Conservation (phyloP, 306 rosid genomes). For the Biancaea sappan region DNA sequence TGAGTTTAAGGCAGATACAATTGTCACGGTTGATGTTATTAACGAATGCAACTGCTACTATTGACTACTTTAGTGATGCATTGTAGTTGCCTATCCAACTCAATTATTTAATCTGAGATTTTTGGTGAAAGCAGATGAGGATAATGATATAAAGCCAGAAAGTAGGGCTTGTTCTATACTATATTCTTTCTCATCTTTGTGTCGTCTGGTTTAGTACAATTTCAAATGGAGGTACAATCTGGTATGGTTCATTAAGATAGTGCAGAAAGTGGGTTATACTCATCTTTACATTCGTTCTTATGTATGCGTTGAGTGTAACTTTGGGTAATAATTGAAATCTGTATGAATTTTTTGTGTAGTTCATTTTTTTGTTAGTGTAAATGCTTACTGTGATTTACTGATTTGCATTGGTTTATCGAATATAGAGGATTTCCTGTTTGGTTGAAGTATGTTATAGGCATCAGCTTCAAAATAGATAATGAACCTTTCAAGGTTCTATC, state of each 20-base stretch:
- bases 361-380: slow-evolving; percentile 8
- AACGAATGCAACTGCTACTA: too few species aligned
- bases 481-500: slow-evolving; percentile 80
- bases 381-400: neutral
- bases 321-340: slow-evolving; percentile 65
- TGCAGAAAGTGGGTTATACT: slow-evolving; percentile 82
- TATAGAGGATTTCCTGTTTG: slow-evolving; percentile 96
- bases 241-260: slow-evolving; percentile 84
- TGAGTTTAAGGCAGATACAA: too few species aligned
- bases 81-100: too few species aligned
- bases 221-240: slow-evolving; percentile 93
- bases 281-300: slow-evolving; percentile 98
- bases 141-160: too few species aligned
- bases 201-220: slow-evolving; percentile 59
- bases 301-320: slow-evolving; percentile 96
- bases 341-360: neutral
- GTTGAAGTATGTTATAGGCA: slow-evolving; percentile 95
- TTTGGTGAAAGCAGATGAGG: too few species aligned
- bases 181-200: neutral
- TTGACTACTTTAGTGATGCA: too few species aligned
- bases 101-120: too few species aligned
- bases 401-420: slow-evolving; percentile 21
- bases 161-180: too few species aligned
- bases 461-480: slow-evolving; percentile 92
- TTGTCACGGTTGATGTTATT: too few species aligned